These are phyloP conservation scores for Mortierella sp. DNA, from an alignment of 371 early-diverging fungal species.

Conservation along the genomic window DNA sequence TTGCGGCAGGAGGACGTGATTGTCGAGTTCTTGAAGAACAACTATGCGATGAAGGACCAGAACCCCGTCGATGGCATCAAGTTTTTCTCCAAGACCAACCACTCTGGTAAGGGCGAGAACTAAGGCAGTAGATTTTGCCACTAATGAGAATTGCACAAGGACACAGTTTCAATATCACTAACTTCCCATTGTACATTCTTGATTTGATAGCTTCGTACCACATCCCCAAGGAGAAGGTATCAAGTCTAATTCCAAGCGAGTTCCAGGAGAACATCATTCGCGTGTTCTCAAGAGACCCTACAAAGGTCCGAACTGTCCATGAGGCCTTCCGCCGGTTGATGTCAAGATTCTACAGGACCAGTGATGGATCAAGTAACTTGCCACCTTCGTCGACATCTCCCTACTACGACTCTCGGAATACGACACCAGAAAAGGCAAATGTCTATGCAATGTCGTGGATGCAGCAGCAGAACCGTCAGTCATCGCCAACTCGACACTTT, in stretches of 20 bases:
- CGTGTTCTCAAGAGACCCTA: slow-evolving; percentile 73
- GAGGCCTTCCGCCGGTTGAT: slow-evolving; percentile 55
- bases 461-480: slow-evolving; percentile 18
- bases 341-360: slow-evolving; percentile 48
- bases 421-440: slow-evolving; percentile 37
- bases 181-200: background rate
- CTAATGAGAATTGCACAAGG: too few relatives aligned
- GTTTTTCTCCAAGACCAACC: slow-evolving; percentile 84
- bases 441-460: slow-evolving; percentile 17
- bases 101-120: slow-evolving; percentile 56
- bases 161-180: background rate
- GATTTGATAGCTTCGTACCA: slow-evolving; percentile 64
- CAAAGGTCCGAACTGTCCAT: slow-evolving; percentile 65
- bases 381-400: slow-evolving; percentile 56
- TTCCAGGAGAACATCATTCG: slow-evolving; percentile 82
- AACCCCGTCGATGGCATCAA: slow-evolving; percentile 91
- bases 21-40: slow-evolving; percentile 78
- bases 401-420: slow-evolving; percentile 48
- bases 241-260: slow-evolving; percentile 78
- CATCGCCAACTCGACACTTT: slow-evolving; percentile 29
- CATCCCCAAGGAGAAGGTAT: slow-evolving; percentile 79
- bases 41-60: slow-evolving; percentile 85
- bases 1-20: slow-evolving; percentile 78
- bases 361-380: slow-evolving; percentile 43
- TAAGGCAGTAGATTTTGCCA: too few relatives aligned